Conservation (phyloP, 805 yeast genomes). For the Metschnikowia similis region DNA sequence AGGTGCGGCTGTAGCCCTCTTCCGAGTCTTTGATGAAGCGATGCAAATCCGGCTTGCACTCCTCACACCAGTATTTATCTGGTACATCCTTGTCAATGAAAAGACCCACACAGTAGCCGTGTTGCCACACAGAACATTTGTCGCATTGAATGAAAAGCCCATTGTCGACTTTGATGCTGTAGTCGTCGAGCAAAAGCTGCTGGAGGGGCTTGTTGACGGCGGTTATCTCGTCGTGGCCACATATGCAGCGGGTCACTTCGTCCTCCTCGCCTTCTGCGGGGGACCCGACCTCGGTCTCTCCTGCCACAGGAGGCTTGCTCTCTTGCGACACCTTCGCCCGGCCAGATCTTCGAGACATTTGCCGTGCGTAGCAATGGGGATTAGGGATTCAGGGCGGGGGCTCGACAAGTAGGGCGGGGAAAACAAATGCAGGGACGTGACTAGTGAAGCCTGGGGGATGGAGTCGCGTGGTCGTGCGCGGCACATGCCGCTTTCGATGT, state of each 20-base stretch:
- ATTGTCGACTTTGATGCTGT: slow-evolving; percentile 38
- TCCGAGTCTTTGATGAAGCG: slow-evolving; percentile 36
- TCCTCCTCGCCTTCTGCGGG: slow-evolving; percentile 29
- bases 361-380: too few relatives aligned
- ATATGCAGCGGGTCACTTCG: slow-evolving; percentile 41
- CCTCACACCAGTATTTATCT: slow-evolving; percentile 93
- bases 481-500: neutral
- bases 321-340: slow-evolving; percentile 9
- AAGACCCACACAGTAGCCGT: slow-evolving; percentile 92
- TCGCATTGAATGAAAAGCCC: slow-evolving; percentile 85
- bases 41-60: slow-evolving; percentile 84
- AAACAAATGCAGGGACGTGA: too few relatives aligned
- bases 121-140: slow-evolving; percentile 94
- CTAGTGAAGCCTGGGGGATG: neutral
- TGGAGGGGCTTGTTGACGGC: slow-evolving; percentile 24
- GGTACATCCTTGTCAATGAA: slow-evolving; percentile 72
- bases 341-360: slow-evolving; percentile 18
- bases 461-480: neutral
- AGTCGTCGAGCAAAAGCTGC: slow-evolving; percentile 27
- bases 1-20: slow-evolving; percentile 22
- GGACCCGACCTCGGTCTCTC: slow-evolving; percentile 7
- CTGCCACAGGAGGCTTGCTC: neutral
- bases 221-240: slow-evolving; percentile 37
- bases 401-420: too few relatives aligned
- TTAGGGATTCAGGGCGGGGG: too few relatives aligned